phyloP scores from a whole-genome alignment of 257 asterid species.

The Nicotiana attenuata region DNA sequence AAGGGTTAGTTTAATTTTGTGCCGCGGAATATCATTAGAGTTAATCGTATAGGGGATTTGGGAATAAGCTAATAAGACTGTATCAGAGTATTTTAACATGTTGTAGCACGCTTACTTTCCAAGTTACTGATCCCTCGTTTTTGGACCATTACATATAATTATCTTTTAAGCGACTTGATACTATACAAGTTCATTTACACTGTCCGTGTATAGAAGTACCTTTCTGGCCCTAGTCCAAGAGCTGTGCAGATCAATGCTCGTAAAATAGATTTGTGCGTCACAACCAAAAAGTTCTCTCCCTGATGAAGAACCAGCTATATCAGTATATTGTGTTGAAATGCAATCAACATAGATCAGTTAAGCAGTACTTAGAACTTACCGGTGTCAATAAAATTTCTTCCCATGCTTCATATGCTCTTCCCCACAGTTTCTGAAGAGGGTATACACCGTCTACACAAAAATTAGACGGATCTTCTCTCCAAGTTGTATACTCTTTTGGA shows the following conservation, averaged over 20 bases:
- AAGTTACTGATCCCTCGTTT: background rate
- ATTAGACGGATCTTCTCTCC: conserved; percentile 83
- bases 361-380: conserved; percentile 23
- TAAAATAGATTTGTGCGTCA: conserved; percentile 71
- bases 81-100: background rate
- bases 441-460: conserved; percentile 51
- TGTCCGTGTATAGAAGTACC: conserved; percentile 25
- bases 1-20: background rate
- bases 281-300: conserved; percentile 77
- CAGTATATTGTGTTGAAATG: background rate
- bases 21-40: background rate
- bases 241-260: conserved; percentile 86
- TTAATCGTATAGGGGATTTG: background rate
- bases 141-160: background rate
- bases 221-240: conserved; percentile 71
- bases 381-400: conserved; percentile 57
- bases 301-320: conserved; percentile 15
- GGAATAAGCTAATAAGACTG: background rate
- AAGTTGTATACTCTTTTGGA: conserved; percentile 59
- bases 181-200: too few species aligned
- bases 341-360: background rate
- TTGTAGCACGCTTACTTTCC: background rate
- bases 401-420: conserved; percentile 68
- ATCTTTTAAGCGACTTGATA: background rate
- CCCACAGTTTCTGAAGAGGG: conserved; percentile 53